Conservation (phyloP, 306 rosid species). For the Crotalaria pallida region DNA sequence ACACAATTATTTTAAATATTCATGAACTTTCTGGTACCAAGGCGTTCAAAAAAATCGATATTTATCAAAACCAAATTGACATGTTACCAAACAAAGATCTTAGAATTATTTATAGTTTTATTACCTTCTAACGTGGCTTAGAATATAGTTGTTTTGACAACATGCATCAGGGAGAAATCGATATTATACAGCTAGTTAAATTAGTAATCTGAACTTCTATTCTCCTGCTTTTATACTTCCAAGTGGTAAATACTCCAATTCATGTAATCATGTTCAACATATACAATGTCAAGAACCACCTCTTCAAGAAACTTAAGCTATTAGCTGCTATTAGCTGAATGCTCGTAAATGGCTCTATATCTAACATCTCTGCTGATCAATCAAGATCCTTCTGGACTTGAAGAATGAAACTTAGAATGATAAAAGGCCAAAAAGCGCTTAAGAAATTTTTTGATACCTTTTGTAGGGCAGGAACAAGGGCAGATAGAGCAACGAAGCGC, state of each 20-base stretch:
- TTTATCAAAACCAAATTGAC: not conserved
- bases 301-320: no score
- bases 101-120: not conserved
- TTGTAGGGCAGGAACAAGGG: conserved; percentile 84
- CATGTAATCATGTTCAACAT: not conserved
- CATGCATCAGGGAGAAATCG: not conserved
- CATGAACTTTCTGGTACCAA: not conserved
- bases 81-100: not conserved
- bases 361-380: no score
- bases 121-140: not conserved
- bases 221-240: not conserved
- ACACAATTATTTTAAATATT: not conserved
- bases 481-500: conserved; percentile 80
- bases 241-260: not conserved
- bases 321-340: no score
- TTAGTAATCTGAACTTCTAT: not conserved
- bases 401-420: not conserved
- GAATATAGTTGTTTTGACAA: not conserved
- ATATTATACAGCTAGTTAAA: not conserved
- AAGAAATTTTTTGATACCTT: conserved; percentile 46
- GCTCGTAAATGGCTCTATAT: no score
- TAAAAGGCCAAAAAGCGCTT: not conserved
- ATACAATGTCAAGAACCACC: not conserved
- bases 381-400: no score
- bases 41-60: not conserved